Conservation (phyloP, 139 green algal species). For the Edaphochlamys debaryana region DNA sequence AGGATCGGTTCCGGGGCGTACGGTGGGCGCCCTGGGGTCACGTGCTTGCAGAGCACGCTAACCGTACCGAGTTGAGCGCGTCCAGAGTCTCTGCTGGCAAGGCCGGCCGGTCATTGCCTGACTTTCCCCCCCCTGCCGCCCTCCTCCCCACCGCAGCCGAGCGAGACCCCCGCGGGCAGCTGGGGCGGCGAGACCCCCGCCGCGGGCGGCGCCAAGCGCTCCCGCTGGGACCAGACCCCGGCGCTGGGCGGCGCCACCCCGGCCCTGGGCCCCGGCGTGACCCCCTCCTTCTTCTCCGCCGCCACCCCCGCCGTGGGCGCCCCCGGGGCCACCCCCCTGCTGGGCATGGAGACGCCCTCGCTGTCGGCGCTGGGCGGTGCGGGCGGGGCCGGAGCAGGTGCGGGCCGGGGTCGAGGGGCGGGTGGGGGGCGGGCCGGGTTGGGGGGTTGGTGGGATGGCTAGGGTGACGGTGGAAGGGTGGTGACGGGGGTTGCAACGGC, state of each 20-base stretch:
- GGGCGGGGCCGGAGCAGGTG: neutral
- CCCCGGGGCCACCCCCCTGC: slow-evolving; percentile 25
- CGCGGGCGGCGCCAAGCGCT: slow-evolving; percentile 60
- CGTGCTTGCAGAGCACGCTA: too few relatives aligned
- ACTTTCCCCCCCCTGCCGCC: neutral
- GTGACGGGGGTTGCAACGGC: too few relatives aligned
- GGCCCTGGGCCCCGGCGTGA: slow-evolving; percentile 51
- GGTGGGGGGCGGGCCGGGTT: too few relatives aligned
- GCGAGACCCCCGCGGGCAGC: slow-evolving; percentile 56
- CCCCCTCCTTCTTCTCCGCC: slow-evolving; percentile 65
- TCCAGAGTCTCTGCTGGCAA: too few relatives aligned
- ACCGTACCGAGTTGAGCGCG: too few relatives aligned
- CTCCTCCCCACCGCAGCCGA: neutral
- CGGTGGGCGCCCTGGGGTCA: too few relatives aligned
- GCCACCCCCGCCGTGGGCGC: slow-evolving; percentile 73
- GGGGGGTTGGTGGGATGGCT: too few relatives aligned
- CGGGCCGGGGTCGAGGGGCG: too few relatives aligned
- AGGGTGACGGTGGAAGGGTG: too few relatives aligned
- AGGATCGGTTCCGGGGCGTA: neutral
- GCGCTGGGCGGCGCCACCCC: slow-evolving; percentile 59
- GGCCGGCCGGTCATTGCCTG: too few relatives aligned
- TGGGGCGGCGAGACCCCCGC: slow-evolving; percentile 53
- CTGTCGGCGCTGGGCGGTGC: slow-evolving; percentile 10
- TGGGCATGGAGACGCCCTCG: slow-evolving; percentile 78
- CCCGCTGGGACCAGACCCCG: slow-evolving; percentile 89